Conservation (phyloP, 2,329 filamentous ascomycete species). For the Aspergillus sergii region DNA sequence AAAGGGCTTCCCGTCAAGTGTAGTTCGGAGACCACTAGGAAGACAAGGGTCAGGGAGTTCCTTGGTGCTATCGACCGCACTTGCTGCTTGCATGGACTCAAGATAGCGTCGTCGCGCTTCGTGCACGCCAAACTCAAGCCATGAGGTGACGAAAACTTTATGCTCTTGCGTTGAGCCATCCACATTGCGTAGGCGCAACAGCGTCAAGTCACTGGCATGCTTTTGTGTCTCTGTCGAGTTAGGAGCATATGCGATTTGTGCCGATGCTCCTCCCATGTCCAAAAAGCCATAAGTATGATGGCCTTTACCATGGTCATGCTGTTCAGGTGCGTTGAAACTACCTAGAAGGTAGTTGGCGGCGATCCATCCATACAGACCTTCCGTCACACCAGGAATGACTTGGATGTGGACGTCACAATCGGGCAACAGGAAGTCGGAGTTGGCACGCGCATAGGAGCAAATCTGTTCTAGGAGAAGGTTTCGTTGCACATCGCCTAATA, state of each 20-base stretch:
- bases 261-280: conserved; percentile 97
- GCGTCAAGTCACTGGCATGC: conserved; percentile 84
- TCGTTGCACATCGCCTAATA: conserved; percentile 75
- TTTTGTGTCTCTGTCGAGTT: conserved; percentile 88
- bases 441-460: conserved; percentile 76
- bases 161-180: conserved; percentile 79
- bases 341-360: conserved; percentile 94
- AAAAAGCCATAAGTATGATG: conserved; percentile 97
- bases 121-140: conserved; percentile 97
- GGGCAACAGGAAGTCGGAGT: conserved; percentile 81
- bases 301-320: conserved; percentile 78
- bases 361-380: conserved; percentile 96
- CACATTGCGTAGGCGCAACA: conserved; percentile 81
- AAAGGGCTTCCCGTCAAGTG: conserved; percentile 66
- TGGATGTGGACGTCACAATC: conserved; percentile 89
- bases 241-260: conserved; percentile 96
- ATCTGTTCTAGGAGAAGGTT: conserved; percentile 72
- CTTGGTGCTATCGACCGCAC: conserved; percentile 56
- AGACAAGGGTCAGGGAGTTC: conserved; percentile 91
- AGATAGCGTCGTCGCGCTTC: conserved; percentile 85
- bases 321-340: conserved; percentile 76
- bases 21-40: conserved; percentile 73
- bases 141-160: conserved; percentile 91
- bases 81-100: conserved; percentile 70
- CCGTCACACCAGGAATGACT: conserved; percentile 92